Percentiles rank a stretch among this genome's conserved stretches.
These are phyloP conservation scores for Penicillium sp. DNA, from an alignment of 2,329 filamentous ascomycete genomes.

Conservation along the genomic window DNA sequence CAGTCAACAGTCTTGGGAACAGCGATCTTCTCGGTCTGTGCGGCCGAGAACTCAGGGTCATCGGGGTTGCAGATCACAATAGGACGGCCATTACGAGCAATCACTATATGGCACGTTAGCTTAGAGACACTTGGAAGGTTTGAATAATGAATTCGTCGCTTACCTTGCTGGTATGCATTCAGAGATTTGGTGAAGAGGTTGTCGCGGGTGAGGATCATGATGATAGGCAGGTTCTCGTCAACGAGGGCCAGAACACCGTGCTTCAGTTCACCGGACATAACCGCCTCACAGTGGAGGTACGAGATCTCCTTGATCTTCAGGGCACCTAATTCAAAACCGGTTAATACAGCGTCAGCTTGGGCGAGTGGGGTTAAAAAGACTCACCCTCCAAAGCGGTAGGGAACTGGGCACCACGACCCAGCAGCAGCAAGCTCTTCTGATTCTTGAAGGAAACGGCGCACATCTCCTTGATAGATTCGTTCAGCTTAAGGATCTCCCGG, in stretches of 20 bases:
- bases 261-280: slow-evolving; percentile 99
- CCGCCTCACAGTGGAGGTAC: slow-evolving; percentile 98
- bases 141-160: slow-evolving; percentile 30
- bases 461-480: slow-evolving; percentile 91
- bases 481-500: slow-evolving; percentile 85
- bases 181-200: slow-evolving; percentile 98
- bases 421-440: slow-evolving; percentile 92
- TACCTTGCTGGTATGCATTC: slow-evolving; percentile 97
- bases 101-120: slow-evolving; percentile 63
- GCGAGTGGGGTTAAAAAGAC: no score
- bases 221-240: slow-evolving; percentile 97
- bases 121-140: slow-evolving; percentile 12
- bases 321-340: slow-evolving; percentile 62
- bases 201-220: slow-evolving; percentile 98
- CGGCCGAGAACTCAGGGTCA: slow-evolving; percentile 86
- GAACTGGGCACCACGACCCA: slow-evolving; percentile 95
- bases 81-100: slow-evolving; percentile 91
- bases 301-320: slow-evolving; percentile 99
- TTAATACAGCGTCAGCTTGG: slow-evolving; percentile 14
- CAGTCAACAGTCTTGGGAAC: slow-evolving; percentile 94
- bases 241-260: slow-evolving; percentile 97
- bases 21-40: slow-evolving; percentile 95
- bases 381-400: slow-evolving; percentile 86
- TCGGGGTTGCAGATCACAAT: slow-evolving; percentile 97
- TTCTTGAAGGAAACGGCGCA: slow-evolving; percentile 93